phyloP scores from a whole-genome alignment of 805 yeast genomes.

The Pichia thaimueangensis region DNA sequence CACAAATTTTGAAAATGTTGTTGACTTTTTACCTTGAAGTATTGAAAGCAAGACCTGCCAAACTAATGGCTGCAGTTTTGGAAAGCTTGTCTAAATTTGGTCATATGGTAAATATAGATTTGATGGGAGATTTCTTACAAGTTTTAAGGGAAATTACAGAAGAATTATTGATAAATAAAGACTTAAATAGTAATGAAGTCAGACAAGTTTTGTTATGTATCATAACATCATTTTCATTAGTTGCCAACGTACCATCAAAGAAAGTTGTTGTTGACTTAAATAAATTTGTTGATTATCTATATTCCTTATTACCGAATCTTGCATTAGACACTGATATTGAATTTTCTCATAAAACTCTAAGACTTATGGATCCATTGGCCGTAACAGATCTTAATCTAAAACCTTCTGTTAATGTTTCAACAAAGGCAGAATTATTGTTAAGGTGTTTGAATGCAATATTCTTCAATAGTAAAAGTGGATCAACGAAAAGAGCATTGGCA shows the following conservation, averaged over 20 bases:
- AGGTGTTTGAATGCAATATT: constrained; percentile 76
- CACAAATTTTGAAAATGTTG: constrained; percentile 70
- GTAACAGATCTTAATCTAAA: constrained; percentile 32
- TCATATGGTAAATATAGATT: constrained; percentile 85
- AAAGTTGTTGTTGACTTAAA: constrained; percentile 78
- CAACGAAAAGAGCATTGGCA: constrained; percentile 62
- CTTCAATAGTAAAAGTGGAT: constrained; percentile 65
- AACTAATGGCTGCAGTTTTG: constrained; percentile 75
- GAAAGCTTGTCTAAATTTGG: constrained; percentile 92
- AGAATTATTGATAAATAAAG: constrained; percentile 40
- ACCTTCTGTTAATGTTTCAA: constrained; percentile 79
- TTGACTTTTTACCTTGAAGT: constrained; percentile 73
- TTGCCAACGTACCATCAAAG: constrained; percentile 65
- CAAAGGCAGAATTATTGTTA: constrained; percentile 79
- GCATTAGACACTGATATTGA: constrained; percentile 80
- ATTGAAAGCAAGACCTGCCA: constrained; percentile 54
- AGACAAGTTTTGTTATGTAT: constrained; percentile 77
- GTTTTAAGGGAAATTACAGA: constrained; percentile 76
- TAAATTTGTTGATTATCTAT: constrained; percentile 69
- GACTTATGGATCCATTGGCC: constrained; percentile 72
- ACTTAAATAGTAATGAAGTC: constrained; percentile 40
- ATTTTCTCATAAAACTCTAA: constrained; percentile 71
- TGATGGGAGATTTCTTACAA: constrained; percentile 87
- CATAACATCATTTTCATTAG: constrained; percentile 83
- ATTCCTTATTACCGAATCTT: constrained; percentile 58